Evolutionary conservation across 2,329 filamentous ascomycete species (phyloP), one percentile per base, ranked within the genome.

Genomic region (Claviceps pazoutovae): DNA sequence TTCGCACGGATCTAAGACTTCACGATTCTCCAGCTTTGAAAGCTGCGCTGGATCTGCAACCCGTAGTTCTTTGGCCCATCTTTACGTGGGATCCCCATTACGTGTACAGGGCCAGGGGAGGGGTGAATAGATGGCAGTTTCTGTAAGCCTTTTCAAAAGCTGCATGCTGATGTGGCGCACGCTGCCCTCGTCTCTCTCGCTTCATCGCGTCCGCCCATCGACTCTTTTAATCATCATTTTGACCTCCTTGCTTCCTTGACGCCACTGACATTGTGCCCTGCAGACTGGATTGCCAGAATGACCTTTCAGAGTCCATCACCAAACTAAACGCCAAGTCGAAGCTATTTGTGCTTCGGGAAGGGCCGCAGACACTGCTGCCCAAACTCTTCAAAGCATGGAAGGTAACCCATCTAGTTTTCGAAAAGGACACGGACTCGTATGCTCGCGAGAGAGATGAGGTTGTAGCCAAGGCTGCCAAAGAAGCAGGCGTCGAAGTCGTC

Each of bases 31-130:
- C 84, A 8, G 84, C 84, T 1, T 70, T 90, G 26, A 75, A 82
- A 62, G 83, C 84, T 2, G 86, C 86, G 0, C 67, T 90, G 7
- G 82, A 84, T 53, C 71, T 89, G 6, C 72, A 84, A 0, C 83
- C 85, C 1, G 75, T 76, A 50, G 79, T 76, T 19, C 69, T 90
- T 26, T 89, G 83, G 71, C 85, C 84, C 1, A 76, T 89, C 46
- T 90, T 86, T 74, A 87, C 82, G 1, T 90, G 84, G 83, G 85
- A 88, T 62, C 84, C 84, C 52, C 83, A 89, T 63, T 89, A 89
- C 62, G 83, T 89, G 26, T 88, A 88, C 62, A 75, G 75, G 36
- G 79, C 82, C 1, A 75, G 84, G 53, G 84, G 83, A 4, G 83
- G 83, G 0, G 70, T 79, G 8, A 90, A 90, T 60, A 72, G 86